Conservation (phyloP, 495 filamentous ascomycete species). For the Hypoxylon cercidicola region DNA sequence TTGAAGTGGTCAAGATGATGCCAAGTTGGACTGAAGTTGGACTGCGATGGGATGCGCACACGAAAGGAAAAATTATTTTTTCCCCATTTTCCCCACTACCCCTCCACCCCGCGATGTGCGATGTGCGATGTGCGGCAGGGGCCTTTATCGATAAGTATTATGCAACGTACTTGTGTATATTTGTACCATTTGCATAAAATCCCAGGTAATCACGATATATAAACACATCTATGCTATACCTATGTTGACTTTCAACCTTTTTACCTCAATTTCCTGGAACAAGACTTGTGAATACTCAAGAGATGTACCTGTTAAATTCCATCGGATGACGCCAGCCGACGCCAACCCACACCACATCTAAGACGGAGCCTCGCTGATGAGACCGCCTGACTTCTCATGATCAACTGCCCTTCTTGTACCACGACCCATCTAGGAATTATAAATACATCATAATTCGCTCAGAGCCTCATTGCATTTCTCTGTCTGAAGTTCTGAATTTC, state of each 20-base stretch:
- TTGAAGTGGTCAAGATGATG: too few relatives aligned
- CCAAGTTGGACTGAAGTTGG: background rate
- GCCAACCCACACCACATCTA: background rate
- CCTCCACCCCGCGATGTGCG: constrained; percentile 44
- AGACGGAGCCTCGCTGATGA: background rate
- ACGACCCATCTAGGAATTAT: background rate
- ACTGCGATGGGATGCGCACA: background rate
- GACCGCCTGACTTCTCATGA: background rate
- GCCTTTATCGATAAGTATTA: too few relatives aligned
- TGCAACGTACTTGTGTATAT: too few relatives aligned
- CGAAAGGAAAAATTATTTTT: constrained; percentile 22
- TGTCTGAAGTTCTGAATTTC: background rate
- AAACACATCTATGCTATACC: too few relatives aligned
- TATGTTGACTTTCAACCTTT: too few relatives aligned
- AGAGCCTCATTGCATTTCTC: background rate
- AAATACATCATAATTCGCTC: background rate
- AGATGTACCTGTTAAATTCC: background rate
- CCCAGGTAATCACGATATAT: too few relatives aligned
- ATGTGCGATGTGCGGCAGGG: too few relatives aligned
- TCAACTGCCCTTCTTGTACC: background rate
- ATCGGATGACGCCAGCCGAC: constrained; percentile 1
- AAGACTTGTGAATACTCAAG: background rate
- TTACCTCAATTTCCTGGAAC: too few relatives aligned
- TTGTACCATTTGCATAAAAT: background rate
- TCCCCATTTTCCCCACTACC: constrained; percentile 28